Percentiles rank a stretch among this genome's conserved stretches.
Conservation (phyloP, 2,329 filamentous ascomycete genomes). For the Botryosphaeria dothidea region DNA sequence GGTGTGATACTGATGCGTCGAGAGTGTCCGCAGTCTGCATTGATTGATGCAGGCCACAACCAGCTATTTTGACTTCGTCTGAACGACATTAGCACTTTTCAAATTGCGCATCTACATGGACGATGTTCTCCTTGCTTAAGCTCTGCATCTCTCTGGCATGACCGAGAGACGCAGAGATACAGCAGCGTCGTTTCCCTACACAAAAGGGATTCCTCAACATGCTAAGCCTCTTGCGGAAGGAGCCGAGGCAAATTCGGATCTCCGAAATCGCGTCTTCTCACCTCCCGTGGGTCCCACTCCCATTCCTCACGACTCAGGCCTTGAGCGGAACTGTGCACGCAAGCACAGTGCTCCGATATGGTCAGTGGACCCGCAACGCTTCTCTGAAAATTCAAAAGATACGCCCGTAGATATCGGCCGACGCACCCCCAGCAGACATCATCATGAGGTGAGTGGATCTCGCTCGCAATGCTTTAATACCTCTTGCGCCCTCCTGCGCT, state of each 20-base stretch:
- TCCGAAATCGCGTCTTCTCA: constrained; percentile 14
- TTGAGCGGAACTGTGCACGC: background rate
- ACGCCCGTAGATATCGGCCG: constrained; percentile 12
- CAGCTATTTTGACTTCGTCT: too few relatives aligned
- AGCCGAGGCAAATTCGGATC: constrained; percentile 7
- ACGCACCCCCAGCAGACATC: background rate
- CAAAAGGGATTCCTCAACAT: background rate
- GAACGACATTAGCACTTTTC: too few relatives aligned
- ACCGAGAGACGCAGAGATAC: too few relatives aligned
- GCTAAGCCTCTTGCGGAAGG: background rate
- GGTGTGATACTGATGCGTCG: background rate
- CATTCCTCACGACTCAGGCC: background rate
- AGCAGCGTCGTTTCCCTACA: background rate
- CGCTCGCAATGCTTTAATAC: background rate
- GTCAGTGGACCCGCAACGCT: constrained; percentile 4
- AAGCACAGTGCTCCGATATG: constrained; percentile 1
- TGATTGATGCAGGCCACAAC: too few relatives aligned
- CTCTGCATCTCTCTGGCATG: too few relatives aligned
- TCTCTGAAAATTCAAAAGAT: constrained; percentile 2
- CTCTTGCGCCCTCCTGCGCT: background rate
- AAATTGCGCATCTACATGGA: too few relatives aligned
- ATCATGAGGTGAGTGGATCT: constrained; percentile 2
- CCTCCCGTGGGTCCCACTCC: background rate
- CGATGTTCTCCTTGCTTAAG: too few relatives aligned
- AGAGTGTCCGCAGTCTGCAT: background rate